Evolutionary conservation across 2,329 filamentous ascomycete species (phyloP).

Genomic region (Venturia asperata): DNA sequence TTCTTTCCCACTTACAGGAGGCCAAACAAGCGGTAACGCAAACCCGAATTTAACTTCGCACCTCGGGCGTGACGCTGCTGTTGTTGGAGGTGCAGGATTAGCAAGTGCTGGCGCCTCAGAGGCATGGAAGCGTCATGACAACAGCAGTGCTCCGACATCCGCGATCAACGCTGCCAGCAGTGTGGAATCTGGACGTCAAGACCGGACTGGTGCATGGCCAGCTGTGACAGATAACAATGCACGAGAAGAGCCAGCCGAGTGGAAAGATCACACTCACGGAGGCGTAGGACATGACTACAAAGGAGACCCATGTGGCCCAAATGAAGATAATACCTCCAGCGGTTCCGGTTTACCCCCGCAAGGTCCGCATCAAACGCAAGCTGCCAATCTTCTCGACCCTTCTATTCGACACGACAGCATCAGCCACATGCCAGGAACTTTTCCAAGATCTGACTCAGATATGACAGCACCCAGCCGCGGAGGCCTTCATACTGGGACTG

Average conservation of each 20-base stretch:
- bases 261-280: conserved; percentile 6
- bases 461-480: neutral
- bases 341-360: neutral
- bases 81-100: neutral
- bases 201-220: neutral
- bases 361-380: conserved; percentile 11
- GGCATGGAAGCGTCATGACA: conserved; percentile 4
- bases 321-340: conserved; percentile 3
- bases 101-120: neutral
- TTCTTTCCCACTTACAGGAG: conserved; percentile 7
- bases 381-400: conserved; percentile 9
- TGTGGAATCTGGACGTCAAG: neutral
- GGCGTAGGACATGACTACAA: conserved; percentile 1
- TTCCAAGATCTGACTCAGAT: conserved; percentile 2
- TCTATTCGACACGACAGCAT: neutral
- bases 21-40: neutral
- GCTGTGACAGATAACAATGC: neutral
- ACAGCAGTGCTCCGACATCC: neutral
- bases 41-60: neutral
- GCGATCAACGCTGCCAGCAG: neutral
- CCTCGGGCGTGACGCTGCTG: neutral
- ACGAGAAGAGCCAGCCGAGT: conserved; percentile 7
- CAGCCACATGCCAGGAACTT: conserved; percentile 10
- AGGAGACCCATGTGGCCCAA: conserved; percentile 8
- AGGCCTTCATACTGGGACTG: neutral